Conservation (phyloP, 2,329 filamentous ascomycete genomes). For the Alternaria consortialis region DNA sequence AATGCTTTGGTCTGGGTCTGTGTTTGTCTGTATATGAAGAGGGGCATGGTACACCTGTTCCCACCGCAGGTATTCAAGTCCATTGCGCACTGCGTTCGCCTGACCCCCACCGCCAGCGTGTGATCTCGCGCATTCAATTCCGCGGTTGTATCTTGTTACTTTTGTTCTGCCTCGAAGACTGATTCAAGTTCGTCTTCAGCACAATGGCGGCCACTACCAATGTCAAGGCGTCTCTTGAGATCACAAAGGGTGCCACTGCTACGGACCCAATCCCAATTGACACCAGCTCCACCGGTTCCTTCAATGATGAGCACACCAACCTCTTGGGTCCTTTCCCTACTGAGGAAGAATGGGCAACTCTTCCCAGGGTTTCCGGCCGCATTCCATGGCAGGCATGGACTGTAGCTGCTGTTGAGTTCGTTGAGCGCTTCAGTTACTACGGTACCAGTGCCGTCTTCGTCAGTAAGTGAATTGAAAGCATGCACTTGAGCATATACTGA, state of each 20-base stretch:
- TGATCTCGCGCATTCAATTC: background rate
- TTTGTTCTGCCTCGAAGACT: constrained; percentile 2
- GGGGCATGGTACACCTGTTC: constrained; percentile 12
- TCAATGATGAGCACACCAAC: constrained; percentile 29
- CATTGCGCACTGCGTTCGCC: constrained; percentile 13
- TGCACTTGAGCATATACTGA: background rate
- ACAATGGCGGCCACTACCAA: constrained; percentile 35
- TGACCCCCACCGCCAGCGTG: constrained; percentile 2
- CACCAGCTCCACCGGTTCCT: constrained; percentile 29
- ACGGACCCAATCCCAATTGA: constrained; percentile 40
- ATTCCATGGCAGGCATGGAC: constrained; percentile 51
- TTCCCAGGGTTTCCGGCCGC: constrained; percentile 46
- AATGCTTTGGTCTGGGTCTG: constrained; percentile 16
- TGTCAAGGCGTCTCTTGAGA: constrained; percentile 43
- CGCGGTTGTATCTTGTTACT: constrained; percentile 2
- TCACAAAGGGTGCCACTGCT: constrained; percentile 42
- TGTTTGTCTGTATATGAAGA: constrained; percentile 28
- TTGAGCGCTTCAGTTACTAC: constrained; percentile 51
- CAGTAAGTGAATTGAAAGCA: constrained; percentile 20
- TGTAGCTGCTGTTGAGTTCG: constrained; percentile 48
- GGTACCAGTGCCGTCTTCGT: constrained; percentile 48
- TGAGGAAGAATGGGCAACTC: constrained; percentile 48
- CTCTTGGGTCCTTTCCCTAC: constrained; percentile 43
- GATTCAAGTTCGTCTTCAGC: constrained; percentile 4
- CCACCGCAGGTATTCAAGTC: constrained; percentile 15